These are phyloP conservation scores for Neofusicoccum cordaticola DNA, from an alignment of 2,329 filamentous ascomycete genomes.

Conservation along the genomic window DNA sequence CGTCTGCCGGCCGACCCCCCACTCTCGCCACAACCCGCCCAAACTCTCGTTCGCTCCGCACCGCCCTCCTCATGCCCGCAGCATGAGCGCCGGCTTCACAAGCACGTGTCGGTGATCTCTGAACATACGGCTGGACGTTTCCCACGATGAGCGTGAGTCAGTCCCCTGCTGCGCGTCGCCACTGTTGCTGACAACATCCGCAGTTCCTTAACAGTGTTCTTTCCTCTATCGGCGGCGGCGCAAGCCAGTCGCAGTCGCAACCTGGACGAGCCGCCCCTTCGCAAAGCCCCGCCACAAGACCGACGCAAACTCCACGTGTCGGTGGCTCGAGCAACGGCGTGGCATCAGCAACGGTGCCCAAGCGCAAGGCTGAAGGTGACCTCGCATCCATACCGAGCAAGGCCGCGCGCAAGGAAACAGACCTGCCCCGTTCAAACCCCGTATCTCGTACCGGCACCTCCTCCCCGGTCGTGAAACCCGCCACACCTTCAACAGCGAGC, in stretches of 20 bases:
- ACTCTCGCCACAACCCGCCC: not conserved
- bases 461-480: conserved; percentile 11
- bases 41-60: not conserved
- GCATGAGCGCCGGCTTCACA: conserved; percentile 12
- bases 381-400: conserved; percentile 31
- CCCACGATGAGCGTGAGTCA: conserved; percentile 39
- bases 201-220: conserved; percentile 36
- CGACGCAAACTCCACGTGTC: conserved; percentile 13
- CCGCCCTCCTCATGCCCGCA: conserved; percentile 7
- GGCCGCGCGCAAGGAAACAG: conserved; percentile 31
- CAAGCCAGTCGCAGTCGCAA: conserved; percentile 24
- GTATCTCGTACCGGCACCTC: conserved; percentile 15
- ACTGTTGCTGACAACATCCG: not conserved
- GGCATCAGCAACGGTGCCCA: conserved; percentile 32
- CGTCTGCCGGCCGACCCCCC: not conserved
- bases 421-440: conserved; percentile 18
- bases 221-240: conserved; percentile 31
- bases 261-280: conserved; percentile 24
- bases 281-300: conserved; percentile 14
- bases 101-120: conserved; percentile 15
- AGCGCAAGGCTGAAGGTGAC: conserved; percentile 41
- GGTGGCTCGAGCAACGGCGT: conserved; percentile 24
- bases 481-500: conserved; percentile 4
- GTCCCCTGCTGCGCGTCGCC: not conserved
- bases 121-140: conserved; percentile 9